phyloP scores from a whole-genome alignment of 352 stramenopile species.

The Pythium pyrilobum region DNA sequence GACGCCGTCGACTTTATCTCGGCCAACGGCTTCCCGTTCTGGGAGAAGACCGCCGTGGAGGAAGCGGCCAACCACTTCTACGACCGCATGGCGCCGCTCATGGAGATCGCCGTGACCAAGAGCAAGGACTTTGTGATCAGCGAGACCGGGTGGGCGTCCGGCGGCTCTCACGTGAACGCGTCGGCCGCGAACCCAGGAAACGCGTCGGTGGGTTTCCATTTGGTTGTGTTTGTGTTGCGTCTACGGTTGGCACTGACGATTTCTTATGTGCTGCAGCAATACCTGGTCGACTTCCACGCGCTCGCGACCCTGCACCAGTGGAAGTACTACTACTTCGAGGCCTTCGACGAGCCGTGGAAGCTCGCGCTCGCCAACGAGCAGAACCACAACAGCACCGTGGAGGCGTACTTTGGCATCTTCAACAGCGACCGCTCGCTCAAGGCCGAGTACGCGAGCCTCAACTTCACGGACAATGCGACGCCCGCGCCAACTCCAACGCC shows the following conservation, averaged over 20 bases:
- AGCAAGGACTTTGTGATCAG: conserved; percentile 55
- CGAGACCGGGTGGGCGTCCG: conserved; percentile 63
- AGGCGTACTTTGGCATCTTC: conserved; percentile 61
- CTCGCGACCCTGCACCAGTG: conserved; percentile 34
- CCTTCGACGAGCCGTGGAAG: conserved; percentile 66
- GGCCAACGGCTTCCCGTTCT: conserved; percentile 67
- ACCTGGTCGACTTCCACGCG: conserved; percentile 51
- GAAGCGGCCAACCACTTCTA: conserved; percentile 36
- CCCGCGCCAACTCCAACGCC: not conserved
- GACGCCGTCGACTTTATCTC: conserved; percentile 50
- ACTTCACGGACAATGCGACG: not conserved
- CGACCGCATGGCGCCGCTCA: conserved; percentile 33
- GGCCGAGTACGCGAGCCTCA: conserved; percentile 23
- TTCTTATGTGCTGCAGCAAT: conserved; percentile 22
- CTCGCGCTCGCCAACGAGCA: conserved; percentile 12
- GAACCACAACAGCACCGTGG: conserved; percentile 35
- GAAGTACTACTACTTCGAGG: conserved; percentile 70
- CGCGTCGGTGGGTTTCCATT: conserved; percentile 21
- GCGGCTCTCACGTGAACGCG: conserved; percentile 28
- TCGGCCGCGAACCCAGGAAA: conserved; percentile 36
- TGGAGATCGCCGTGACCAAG: conserved; percentile 16
- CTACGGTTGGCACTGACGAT: not conserved
- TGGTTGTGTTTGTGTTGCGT: not conserved
- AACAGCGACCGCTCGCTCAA: conserved; percentile 40
- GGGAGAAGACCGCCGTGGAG: conserved; percentile 39